phyloP scores from a whole-genome alignment of 2,329 filamentous ascomycete species.

The Fusarium austroafricanum region DNA sequence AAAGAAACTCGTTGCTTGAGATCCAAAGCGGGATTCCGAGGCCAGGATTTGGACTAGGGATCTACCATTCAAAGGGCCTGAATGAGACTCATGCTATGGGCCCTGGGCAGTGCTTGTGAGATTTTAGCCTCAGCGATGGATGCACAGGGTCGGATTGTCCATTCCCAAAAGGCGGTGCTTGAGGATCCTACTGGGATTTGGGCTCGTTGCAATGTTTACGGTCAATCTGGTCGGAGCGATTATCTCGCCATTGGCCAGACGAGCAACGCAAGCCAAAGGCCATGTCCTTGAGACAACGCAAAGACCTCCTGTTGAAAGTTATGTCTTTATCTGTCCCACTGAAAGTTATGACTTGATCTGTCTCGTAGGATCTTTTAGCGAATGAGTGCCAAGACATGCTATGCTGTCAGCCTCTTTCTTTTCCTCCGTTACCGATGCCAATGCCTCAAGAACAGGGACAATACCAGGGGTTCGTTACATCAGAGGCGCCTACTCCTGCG shows the following conservation, averaged over 20 bases:
- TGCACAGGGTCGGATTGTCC: constrained; percentile 6
- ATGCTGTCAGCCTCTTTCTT: constrained; percentile 12
- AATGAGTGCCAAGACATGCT: constrained; percentile 1
- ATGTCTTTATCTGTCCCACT: neutral
- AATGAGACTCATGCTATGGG: constrained; percentile 26
- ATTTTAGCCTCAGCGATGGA: constrained; percentile 31
- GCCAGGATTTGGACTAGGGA: constrained; percentile 12
- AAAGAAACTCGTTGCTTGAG: neutral
- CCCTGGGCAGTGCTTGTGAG: constrained; percentile 33
- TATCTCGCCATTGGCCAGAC: neutral
- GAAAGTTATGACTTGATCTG: neutral
- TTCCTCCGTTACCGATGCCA: constrained; percentile 1
- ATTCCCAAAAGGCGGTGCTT: constrained; percentile 22
- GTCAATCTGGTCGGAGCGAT: constrained; percentile 1
- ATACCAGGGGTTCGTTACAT: constrained; percentile 5
- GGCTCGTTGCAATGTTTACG: neutral
- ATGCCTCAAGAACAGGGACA: neutral
- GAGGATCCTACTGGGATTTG: neutral
- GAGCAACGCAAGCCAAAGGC: neutral
- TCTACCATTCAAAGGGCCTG: constrained; percentile 20
- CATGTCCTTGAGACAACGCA: neutral
- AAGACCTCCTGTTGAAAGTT: neutral
- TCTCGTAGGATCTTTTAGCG: neutral
- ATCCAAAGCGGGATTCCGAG: constrained; percentile 9
- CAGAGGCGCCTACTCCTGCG: constrained; percentile 14